Evolutionary conservation across 2,329 filamentous ascomycete species (phyloP), one percentile per base, ranked within the genome.

Genomic region (Dryadomyces sulphureus): DNA sequence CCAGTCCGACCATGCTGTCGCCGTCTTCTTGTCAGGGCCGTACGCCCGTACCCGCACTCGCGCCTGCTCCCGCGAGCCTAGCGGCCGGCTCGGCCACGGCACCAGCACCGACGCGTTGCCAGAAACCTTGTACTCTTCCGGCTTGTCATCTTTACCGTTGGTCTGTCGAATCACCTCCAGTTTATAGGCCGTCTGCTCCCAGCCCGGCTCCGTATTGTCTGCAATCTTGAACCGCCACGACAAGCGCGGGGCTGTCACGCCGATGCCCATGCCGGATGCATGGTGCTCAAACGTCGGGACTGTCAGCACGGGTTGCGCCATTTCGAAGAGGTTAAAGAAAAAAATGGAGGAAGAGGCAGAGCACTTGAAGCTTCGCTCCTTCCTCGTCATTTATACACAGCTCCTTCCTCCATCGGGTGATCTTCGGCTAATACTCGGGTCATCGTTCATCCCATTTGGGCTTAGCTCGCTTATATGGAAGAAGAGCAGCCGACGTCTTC

Each of bases 41-140:
- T 25, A 35, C 1, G 45, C 48, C 3, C 50, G 35, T 5, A 55
- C 46, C 6, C 53, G 47, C 41, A 54, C 50, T 1, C n/a, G 11
- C 7, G 48, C 53, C n/a, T 39, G 25, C 36, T 53, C 49, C 2
- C 49, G 43, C 2, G 49, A 48, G 8, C 14, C 17, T 5, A 54
- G 41, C 7, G 50, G 48, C 17, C 42, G 34, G 22, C 52, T 47
- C 9, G 61, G 62, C 63, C 62, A 65, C 5, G 60, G 58, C 8
- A 63, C 60, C 4, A 64, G 54, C 12, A 61, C 52, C 1, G 62
- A 64, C 1, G 42, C 39, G 35, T 43, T 42, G 27, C 45, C 45
- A 12, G 42, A 7, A 17, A 51, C 47, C 1, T 36, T 34, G 49
- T 49, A 49, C 2, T 34, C n/a, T 22, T 50, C 39, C 2, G 14